A percentile compares a stretch with the other conserved stretches of the same genome.
Conservation (phyloP, 352 stramenopile genomes). For the Globisporangium lucens region DNA sequence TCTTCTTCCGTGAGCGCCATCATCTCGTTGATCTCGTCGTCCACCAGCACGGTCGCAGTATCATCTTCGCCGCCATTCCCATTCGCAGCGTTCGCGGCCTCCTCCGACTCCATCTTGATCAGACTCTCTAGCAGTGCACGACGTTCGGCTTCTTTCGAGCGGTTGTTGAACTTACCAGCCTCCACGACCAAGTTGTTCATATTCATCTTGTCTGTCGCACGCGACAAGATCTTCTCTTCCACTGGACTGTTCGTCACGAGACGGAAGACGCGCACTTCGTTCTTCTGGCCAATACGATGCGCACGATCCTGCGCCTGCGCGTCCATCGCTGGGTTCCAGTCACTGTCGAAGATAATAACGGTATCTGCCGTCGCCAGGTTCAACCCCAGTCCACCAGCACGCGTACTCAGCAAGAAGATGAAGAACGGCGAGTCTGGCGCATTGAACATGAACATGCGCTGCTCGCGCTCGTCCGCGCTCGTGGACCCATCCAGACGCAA, state of each 20-base stretch:
- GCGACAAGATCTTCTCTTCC: conserved; percentile 87
- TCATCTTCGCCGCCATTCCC: conserved; percentile 47
- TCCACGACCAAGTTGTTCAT: conserved; percentile 91
- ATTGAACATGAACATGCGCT: conserved; percentile 99
- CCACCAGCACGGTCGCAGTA: conserved; percentile 55
- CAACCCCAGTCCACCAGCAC: conserved; percentile 95
- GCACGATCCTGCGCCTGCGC: conserved; percentile 90
- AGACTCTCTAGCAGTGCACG: conserved; percentile 83
- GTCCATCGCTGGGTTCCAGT: conserved; percentile 99
- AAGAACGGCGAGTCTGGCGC: conserved; percentile 89
- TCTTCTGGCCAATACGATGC: conserved; percentile 92
- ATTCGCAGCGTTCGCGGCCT: conserved; percentile 61
- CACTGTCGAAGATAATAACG: conserved; percentile 99
- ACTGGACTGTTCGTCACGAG: conserved; percentile 85
- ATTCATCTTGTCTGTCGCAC: conserved; percentile 89
- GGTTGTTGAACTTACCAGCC: conserved; percentile 87
- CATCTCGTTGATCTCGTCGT: conserved; percentile 89
- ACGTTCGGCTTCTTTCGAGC: conserved; percentile 82
- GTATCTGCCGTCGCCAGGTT: conserved; percentile 98
- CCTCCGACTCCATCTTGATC: conserved; percentile 88
- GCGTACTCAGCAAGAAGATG: conserved; percentile 96
- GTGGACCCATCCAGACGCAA: conserved; percentile 96
- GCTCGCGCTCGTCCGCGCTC: conserved; percentile 95
- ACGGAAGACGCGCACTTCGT: conserved; percentile 86
- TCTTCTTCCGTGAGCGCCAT: conserved; percentile 88